These are phyloP conservation scores for Sclerotinia nivalis DNA, from an alignment of 2,329 filamentous ascomycete species.

Conservation along the genomic window DNA sequence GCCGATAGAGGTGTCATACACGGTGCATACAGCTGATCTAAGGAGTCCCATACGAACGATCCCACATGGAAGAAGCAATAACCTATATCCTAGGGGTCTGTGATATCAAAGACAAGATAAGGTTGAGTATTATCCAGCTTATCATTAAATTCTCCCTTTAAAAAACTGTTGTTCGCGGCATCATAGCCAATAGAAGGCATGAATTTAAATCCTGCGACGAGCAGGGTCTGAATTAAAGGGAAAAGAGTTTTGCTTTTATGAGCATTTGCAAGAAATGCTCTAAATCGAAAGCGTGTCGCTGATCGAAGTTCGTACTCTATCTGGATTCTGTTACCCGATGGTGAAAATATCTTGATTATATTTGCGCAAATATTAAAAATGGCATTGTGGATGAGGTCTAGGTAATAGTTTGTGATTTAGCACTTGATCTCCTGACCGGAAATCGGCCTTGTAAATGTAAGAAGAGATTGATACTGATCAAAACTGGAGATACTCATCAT, in stretches of 20 bases:
- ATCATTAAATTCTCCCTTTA: neutral
- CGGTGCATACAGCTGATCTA: neutral
- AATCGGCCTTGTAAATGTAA: neutral
- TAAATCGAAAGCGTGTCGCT: neutral
- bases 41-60: neutral
- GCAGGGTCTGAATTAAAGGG: neutral
- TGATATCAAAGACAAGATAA: slow-evolving; percentile 33
- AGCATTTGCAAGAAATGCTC: neutral
- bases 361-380: slow-evolving; percentile 17
- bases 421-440: neutral
- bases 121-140: neutral
- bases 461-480: neutral
- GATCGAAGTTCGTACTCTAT: slow-evolving; percentile 30
- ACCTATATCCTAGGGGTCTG: slow-evolving; percentile 20
- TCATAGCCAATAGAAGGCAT: neutral
- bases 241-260: neutral
- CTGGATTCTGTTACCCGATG: slow-evolving; percentile 26
- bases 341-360: slow-evolving; percentile 28
- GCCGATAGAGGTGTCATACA: neutral
- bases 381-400: neutral
- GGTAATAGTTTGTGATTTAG: neutral
- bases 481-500: neutral
- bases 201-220: neutral
- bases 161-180: neutral
- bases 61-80: slow-evolving; percentile 30